These are phyloP conservation scores for Phaeosphaeria sp. DNA, from an alignment of 2,329 filamentous ascomycete genomes.

Conservation along the genomic window DNA sequence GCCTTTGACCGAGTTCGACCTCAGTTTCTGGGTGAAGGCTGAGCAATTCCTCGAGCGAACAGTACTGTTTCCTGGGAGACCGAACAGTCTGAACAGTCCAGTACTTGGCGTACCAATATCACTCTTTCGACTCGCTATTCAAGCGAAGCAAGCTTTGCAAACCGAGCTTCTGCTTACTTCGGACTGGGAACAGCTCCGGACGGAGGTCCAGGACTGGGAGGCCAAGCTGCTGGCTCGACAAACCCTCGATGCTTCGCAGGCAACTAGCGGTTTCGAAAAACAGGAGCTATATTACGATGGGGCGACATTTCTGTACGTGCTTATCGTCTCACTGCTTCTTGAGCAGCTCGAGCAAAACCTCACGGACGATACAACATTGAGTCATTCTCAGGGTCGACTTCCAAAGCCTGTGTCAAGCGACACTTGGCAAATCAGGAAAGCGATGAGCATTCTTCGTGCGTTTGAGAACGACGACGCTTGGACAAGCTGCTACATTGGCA, in stretches of 20 bases:
- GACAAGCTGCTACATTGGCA: slow-evolving; percentile 16
- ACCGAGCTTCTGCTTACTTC: not conserved
- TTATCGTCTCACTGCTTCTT: slow-evolving; percentile 21
- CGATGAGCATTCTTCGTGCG: slow-evolving; percentile 8
- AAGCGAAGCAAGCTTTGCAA: slow-evolving; percentile 17
- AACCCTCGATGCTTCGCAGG: slow-evolving; percentile 7
- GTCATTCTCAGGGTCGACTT: not conserved
- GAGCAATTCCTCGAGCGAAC: slow-evolving; percentile 14
- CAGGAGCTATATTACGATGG: slow-evolving; percentile 14
- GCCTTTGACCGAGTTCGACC: slow-evolving; percentile 15
- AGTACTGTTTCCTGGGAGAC: slow-evolving; percentile 14
- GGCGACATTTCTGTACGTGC: slow-evolving; percentile 15
- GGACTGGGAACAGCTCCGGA: slow-evolving; percentile 4
- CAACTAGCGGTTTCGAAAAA: not conserved
- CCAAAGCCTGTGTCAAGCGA: slow-evolving; percentile 4
- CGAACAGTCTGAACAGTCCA: slow-evolving; percentile 20
- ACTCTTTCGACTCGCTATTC: slow-evolving; percentile 20
- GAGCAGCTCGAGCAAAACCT: slow-evolving; percentile 3
- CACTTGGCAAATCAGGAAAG: slow-evolving; percentile 18
- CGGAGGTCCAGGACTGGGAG: slow-evolving; percentile 21
- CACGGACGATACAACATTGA: not conserved
- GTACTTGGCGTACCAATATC: slow-evolving; percentile 19
- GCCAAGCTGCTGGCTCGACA: slow-evolving; percentile 10
- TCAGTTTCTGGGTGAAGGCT: slow-evolving; percentile 17
- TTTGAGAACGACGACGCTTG: slow-evolving; percentile 11